A percentile compares a stretch with the other conserved stretches of the same genome.
Evolutionary conservation across 2,329 filamentous ascomycete genomes (phyloP).

Genomic region (Arthrobotrys sinensis): DNA sequence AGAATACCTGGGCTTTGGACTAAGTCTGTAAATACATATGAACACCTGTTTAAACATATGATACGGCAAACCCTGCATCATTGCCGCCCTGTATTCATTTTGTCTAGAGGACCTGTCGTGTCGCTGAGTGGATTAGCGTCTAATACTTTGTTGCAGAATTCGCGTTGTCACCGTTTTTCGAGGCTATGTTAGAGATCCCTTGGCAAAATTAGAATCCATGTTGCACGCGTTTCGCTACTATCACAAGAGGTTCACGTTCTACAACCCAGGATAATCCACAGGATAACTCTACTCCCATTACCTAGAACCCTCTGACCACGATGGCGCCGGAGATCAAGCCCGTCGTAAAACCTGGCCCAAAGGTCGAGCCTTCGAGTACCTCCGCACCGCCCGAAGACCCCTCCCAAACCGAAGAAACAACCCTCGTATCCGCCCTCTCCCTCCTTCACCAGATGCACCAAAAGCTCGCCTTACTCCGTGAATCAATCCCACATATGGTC

Average conservation of each 20-base stretch:
- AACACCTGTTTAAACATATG: too few relatives aligned
- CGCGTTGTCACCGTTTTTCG: not conserved
- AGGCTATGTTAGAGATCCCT: not conserved
- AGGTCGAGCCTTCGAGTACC: not conserved
- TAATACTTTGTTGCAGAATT: conserved; percentile 3
- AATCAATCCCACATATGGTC: conserved; percentile 60
- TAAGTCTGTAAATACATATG: too few relatives aligned
- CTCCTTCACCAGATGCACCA: conserved; percentile 61
- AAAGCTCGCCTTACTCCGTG: conserved; percentile 55
- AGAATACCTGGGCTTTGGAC: too few relatives aligned
- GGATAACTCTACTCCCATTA: too few relatives aligned
- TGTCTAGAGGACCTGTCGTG: not conserved
- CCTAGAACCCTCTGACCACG: not conserved
- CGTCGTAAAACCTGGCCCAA: not conserved
- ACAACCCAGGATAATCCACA: not conserved
- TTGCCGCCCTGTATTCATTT: too few relatives aligned
- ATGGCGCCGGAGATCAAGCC: conserved; percentile 33
- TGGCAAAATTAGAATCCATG: conserved; percentile 1
- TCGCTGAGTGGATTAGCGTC: not conserved
- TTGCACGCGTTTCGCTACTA: conserved; percentile 6
- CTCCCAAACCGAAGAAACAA: conserved; percentile 49
- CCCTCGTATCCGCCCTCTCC: conserved; percentile 54
- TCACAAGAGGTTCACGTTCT: not conserved
- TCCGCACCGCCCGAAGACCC: conserved; percentile 25
- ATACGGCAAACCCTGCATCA: too few relatives aligned